Evolutionary conservation across 139 green algal genomes (phyloP).

Genomic region (Tetradesmus obliquus): DNA sequence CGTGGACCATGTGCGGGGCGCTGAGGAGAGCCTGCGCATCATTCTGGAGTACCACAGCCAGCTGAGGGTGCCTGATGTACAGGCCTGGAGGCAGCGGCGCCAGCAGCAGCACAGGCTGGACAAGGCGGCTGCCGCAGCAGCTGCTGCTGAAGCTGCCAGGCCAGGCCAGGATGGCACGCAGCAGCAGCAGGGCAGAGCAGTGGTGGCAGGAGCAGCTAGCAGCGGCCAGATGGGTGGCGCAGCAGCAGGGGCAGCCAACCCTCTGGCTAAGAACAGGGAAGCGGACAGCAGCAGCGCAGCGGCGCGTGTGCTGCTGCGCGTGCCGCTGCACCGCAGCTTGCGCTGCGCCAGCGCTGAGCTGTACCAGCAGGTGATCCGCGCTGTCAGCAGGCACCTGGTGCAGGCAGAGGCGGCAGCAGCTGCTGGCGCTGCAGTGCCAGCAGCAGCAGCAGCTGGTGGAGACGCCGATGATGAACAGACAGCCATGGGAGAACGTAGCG

Average conservation of each 20-base stretch:
- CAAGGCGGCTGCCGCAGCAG: neutral
- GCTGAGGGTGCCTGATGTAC: slow-evolving; percentile 17
- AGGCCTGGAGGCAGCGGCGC: neutral
- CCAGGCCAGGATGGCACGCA: neutral
- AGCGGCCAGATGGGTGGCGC: neutral
- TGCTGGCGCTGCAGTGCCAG: neutral
- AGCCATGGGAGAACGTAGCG: too few relatives aligned
- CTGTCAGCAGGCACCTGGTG: slow-evolving; percentile 43
- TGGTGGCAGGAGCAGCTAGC: neutral
- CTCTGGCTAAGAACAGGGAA: neutral
- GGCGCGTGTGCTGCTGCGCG: slow-evolving; percentile 47
- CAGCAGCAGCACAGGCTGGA: neutral
- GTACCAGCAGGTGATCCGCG: slow-evolving; percentile 49
- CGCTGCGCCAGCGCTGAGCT: slow-evolving; percentile 57
- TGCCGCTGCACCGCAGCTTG: slow-evolving; percentile 63
- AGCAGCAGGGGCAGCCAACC: neutral
- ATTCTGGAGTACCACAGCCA: slow-evolving; percentile 28
- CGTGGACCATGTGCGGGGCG: slow-evolving; percentile 46
- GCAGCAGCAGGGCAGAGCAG: neutral
- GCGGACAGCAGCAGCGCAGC: neutral
- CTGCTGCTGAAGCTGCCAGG: neutral
- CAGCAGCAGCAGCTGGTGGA: slow-evolving; percentile 71
- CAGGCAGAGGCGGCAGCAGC: slow-evolving; percentile 20
- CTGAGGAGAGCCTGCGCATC: slow-evolving; percentile 36
- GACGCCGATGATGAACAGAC: too few relatives aligned